Evolutionary conservation across 352 stramenopile genomes (phyloP).

Genomic region (Phytophthora pseudosyringae): DNA sequence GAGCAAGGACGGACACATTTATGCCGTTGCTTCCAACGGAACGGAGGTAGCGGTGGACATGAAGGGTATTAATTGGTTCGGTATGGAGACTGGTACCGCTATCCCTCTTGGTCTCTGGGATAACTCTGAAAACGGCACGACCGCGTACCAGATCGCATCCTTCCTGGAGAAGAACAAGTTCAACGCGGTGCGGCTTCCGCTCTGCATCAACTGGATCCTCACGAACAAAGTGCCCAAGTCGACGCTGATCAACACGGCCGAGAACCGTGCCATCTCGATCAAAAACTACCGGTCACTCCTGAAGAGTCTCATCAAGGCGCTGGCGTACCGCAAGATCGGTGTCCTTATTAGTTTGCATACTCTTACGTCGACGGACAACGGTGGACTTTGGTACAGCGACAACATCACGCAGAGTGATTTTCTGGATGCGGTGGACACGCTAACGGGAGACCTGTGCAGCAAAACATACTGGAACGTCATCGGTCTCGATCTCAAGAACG

Average conservation of each 20-base stretch:
- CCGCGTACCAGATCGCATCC: slow-evolving; percentile 47
- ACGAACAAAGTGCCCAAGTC: slow-evolving; percentile 55
- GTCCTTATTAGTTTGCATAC: slow-evolving; percentile 59
- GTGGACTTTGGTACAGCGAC: slow-evolving; percentile 50
- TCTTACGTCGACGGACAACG: slow-evolving; percentile 34
- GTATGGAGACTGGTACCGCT: slow-evolving; percentile 60
- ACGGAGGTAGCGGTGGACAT: slow-evolving; percentile 55
- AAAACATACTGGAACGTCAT: slow-evolving; percentile 82
- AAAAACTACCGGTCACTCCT: slow-evolving; percentile 58
- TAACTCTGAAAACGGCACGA: slow-evolving; percentile 65
- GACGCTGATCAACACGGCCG: slow-evolving; percentile 48
- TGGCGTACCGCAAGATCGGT: slow-evolving; percentile 36
- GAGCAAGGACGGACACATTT: slow-evolving; percentile 67
- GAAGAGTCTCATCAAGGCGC: slow-evolving; percentile 49
- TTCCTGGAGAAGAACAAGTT: slow-evolving; percentile 57
- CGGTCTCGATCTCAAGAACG: slow-evolving; percentile 76
- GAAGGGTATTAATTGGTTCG: slow-evolving; percentile 79
- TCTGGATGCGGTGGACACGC: slow-evolving; percentile 48
- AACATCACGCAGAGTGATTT: slow-evolving; percentile 45
- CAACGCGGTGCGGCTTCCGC: slow-evolving; percentile 47
- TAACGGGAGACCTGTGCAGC: slow-evolving; percentile 55
- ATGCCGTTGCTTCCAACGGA: slow-evolving; percentile 52
- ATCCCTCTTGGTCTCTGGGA: slow-evolving; percentile 71
- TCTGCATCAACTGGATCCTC: slow-evolving; percentile 62
- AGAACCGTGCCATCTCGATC: slow-evolving; percentile 63